Evolutionary conservation across 192 early-diverging fungal genomes (phyloP), one percentile per base, ranked within the genome.

Genomic region (Rhizophlyctis rosea): DNA sequence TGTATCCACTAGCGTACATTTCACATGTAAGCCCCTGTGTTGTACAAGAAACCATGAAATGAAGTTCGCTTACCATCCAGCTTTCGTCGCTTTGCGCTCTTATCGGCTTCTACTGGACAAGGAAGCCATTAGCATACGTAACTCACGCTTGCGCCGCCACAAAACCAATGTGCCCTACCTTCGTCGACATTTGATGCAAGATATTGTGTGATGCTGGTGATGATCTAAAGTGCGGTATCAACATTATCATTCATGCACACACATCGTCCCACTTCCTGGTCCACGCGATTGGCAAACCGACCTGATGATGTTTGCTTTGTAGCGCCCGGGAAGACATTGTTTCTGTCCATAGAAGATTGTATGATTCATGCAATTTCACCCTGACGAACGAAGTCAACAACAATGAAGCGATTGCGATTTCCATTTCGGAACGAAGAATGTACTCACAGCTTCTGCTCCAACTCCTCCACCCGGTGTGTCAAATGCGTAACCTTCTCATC

Each of bases 391-490:
- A 58, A n/a, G 35, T n/a, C 50, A 33, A 23, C 49, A 47, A 63
- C 30, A 51, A 53, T 50, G 34, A 53, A 23, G 14, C 33, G 56
- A 63, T 48, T 60, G 24, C 18, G 31, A 0, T 68, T 9, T 4
- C 28, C n/a, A 56, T 53, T 54, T 3, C 33, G 9, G 47, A 70
- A 35, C n/a, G 54, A 55, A 35, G 4, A 50, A 27, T 27, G 44
- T 57, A 59, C 55, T 54, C 32, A 73, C 71, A 74, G n/a, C 51
- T 74, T 74, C 3, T 31, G 35, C 50, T 74, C 72, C 47, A 74
- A 32, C 21, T 74, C 72, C 47, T 25, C 30, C 5, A 74, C 62
- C 9, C 59, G 23, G 16, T 31, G 27, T 14, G 51, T 27, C 24
- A 69, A 53, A 16, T 51, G 30, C 31, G 66, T 63, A 28, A 67